phyloP scores from a whole-genome alignment of 2,329 filamentous ascomycete genomes.

The Fusarium setosum region DNA sequence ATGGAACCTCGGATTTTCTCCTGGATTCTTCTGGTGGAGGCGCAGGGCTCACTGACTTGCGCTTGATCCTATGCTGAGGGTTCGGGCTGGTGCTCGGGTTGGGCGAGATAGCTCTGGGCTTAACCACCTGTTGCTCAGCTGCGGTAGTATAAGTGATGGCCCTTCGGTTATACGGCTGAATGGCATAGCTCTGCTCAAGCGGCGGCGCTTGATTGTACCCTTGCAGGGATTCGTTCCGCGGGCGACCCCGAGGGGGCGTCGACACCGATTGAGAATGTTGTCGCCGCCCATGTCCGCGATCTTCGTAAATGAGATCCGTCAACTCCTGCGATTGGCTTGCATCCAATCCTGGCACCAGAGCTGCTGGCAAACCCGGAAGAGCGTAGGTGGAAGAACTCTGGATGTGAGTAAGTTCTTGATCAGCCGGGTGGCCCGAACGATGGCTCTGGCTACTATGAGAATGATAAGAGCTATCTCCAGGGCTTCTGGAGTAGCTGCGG shows the following conservation, averaged over 20 bases:
- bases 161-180: slow-evolving; percentile 58
- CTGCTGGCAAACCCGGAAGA: slow-evolving; percentile 63
- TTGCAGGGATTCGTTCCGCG: slow-evolving; percentile 40
- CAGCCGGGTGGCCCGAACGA: slow-evolving; percentile 47
- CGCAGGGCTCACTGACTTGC: slow-evolving; percentile 81
- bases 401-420: slow-evolving; percentile 50
- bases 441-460: slow-evolving; percentile 45
- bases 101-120: slow-evolving; percentile 50
- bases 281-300: slow-evolving; percentile 59
- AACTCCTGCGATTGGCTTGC: slow-evolving; percentile 66
- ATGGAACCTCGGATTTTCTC: slow-evolving; percentile 72
- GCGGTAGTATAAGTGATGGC: slow-evolving; percentile 53
- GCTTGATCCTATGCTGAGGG: slow-evolving; percentile 65
- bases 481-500: slow-evolving; percentile 51
- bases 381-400: slow-evolving; percentile 52
- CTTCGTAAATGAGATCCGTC: slow-evolving; percentile 67
- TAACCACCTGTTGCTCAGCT: slow-evolving; percentile 39
- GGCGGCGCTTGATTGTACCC: slow-evolving; percentile 36
- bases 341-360: slow-evolving; percentile 71
- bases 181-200: slow-evolving; percentile 46
- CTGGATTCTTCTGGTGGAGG: slow-evolving; percentile 64
- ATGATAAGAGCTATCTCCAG: slow-evolving; percentile 44
- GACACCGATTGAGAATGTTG: slow-evolving; percentile 55
- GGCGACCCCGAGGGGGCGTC: slow-evolving; percentile 56
- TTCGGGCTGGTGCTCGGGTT: slow-evolving; percentile 52